These are phyloP conservation scores for Heterobasidion occidentale DNA, from an alignment of 1,284 basidiomycete species.

Conservation along the genomic window DNA sequence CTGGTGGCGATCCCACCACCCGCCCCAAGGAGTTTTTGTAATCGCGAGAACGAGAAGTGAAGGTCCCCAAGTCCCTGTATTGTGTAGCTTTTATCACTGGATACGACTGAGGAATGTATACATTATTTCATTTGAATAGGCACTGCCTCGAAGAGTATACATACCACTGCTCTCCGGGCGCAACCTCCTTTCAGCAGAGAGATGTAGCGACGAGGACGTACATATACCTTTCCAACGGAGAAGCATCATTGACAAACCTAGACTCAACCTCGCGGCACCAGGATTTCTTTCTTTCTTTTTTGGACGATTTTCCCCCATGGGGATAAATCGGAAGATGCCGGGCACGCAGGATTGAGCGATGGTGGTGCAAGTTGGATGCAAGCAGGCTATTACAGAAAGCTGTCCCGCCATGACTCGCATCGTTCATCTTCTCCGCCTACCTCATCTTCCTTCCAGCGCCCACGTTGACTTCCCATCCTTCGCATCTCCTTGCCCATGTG, in stretches of 20 bases:
- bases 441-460: not conserved
- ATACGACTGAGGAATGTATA: not conserved
- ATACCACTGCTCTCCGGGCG: too few relatives aligned
- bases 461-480: not conserved
- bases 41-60: not conserved
- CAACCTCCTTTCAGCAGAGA: too few relatives aligned
- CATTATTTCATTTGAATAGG: not conserved
- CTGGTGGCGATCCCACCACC: slow-evolving; percentile 58
- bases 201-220: too few relatives aligned
- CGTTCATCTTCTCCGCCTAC: not conserved
- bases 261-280: too few relatives aligned
- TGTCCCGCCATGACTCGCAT: not conserved
- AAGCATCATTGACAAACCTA: too few relatives aligned
- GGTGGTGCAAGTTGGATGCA: not conserved
- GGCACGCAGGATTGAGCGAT: slow-evolving; percentile 1
- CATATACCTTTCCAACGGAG: too few relatives aligned
- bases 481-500: slow-evolving; percentile 52
- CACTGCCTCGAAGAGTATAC: too few relatives aligned
- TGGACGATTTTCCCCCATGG: too few relatives aligned
- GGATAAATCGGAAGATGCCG: not conserved
- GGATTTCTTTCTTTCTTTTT: too few relatives aligned
- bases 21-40: slow-evolving; percentile 60
- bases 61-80: slow-evolving; percentile 20
- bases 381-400: not conserved
- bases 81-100: not conserved